Conservation (phyloP, 140 eudicot genomes). For the Ambrosia hybrid region DNA sequence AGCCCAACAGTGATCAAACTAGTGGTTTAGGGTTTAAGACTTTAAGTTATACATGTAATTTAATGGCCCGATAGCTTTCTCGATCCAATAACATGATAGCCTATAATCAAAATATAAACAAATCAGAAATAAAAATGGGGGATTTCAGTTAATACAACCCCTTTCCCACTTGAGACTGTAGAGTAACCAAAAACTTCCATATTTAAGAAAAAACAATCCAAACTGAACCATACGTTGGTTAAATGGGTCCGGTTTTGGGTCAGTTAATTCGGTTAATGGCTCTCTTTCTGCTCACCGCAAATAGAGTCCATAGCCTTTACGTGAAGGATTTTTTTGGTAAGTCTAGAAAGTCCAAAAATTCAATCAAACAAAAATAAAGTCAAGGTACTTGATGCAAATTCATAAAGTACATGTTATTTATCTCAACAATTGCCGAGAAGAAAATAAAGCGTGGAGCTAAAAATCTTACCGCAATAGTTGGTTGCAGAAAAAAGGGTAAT, state of each 20-base stretch:
- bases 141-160: background rate
- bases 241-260: background rate
- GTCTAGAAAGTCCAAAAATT: background rate
- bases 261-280: background rate
- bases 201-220: too few species aligned
- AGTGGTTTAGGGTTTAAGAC: background rate
- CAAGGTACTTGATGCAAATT: background rate
- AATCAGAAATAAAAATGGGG: background rate
- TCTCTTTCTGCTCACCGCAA: too few species aligned
- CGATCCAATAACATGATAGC: background rate
- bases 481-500: slow-evolving; percentile 97
- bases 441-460: background rate
- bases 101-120: background rate
- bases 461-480: slow-evolving; percentile 81
- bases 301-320: too few species aligned
- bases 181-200: background rate
- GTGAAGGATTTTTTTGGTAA: background rate
- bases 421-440: background rate
- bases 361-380: background rate
- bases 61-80: background rate
- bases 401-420: background rate
- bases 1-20: background rate
- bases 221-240: background rate
- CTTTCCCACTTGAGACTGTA: background rate
- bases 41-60: background rate